A percentile compares a stretch with the other conserved stretches of the same genome.
phyloP scores from a whole-genome alignment of 257 asterid genomes.

The Asclepias syriaca region DNA sequence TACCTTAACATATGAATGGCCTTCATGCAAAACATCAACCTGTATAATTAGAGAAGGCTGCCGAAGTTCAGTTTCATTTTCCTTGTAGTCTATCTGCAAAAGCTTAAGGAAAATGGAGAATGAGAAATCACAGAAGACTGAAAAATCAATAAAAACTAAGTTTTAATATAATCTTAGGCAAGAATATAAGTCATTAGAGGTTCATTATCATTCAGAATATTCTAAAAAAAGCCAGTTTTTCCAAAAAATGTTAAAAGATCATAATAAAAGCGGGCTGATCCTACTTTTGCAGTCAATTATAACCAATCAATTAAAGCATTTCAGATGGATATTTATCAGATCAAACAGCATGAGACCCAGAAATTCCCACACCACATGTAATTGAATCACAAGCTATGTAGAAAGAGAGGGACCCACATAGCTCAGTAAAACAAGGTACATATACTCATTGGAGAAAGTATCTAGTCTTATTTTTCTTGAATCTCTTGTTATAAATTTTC shows the following conservation, averaged over 20 bases:
- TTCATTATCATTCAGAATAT: neutral
- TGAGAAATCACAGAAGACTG: conserved; percentile 1
- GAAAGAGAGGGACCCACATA: neutral
- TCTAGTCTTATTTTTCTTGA: neutral
- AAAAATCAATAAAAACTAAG: neutral
- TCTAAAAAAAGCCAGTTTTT: neutral
- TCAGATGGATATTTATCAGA: neutral
- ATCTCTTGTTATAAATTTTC: neutral
- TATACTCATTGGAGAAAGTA: neutral
- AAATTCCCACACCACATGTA: neutral
- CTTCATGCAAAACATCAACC: conserved; percentile 53
- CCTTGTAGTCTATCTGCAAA: conserved; percentile 40
- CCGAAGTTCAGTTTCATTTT: conserved; percentile 34
- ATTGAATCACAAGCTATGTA: neutral
- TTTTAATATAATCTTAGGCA: neutral
- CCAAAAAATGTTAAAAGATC: neutral
- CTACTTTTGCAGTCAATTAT: neutral
- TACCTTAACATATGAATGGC: conserved; percentile 67
- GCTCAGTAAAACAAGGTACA: neutral
- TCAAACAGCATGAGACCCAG: neutral
- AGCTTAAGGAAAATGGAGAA: conserved; percentile 17
- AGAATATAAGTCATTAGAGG: neutral
- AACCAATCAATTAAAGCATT: neutral
- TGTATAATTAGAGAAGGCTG: conserved; percentile 57
- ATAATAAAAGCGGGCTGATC: neutral